phyloP scores from a whole-genome alignment of 2,329 filamentous ascomycete species.

The Arthrinium phaeospermum region DNA sequence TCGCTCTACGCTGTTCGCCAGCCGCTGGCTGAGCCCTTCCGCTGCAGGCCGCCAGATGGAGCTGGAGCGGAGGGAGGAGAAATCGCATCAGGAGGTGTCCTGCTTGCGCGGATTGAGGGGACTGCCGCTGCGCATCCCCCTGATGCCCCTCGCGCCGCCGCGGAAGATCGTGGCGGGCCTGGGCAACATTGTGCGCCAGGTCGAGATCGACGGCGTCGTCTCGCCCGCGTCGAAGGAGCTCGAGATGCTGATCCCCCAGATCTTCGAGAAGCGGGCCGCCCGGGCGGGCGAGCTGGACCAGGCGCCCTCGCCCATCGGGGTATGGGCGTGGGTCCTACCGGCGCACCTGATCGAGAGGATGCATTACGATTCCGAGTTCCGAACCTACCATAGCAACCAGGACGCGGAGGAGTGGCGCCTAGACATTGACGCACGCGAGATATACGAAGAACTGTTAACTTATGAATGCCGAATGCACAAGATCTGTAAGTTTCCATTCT shows the following conservation, averaged over 20 bases:
- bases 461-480: constrained; percentile 53
- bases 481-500: constrained; percentile 45
- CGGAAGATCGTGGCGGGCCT: constrained; percentile 69
- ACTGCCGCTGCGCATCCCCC: constrained; percentile 41
- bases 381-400: constrained; percentile 31
- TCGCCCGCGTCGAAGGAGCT: constrained; percentile 74
- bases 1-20: constrained; percentile 61
- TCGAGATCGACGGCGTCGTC: constrained; percentile 54
- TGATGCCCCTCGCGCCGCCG: constrained; percentile 68
- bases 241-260: constrained; percentile 65
- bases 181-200: constrained; percentile 77
- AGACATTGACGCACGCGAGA: constrained; percentile 33
- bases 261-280: constrained; percentile 52
- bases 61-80: constrained; percentile 35
- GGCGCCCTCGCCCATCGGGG: constrained; percentile 55
- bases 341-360: constrained; percentile 33
- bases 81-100: constrained; percentile 44
- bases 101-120: constrained; percentile 28
- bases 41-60: constrained; percentile 27
- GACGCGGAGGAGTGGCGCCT: constrained; percentile 34
- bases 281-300: constrained; percentile 30
- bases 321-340: constrained; percentile 77
- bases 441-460: constrained; percentile 44
- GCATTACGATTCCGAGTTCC: constrained; percentile 25
- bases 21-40: constrained; percentile 41